Percentiles rank a stretch among this genome's conserved stretches.
Evolutionary conservation across 495 filamentous ascomycete genomes (phyloP).

Genomic region (Talaromyces nanjingensis): DNA sequence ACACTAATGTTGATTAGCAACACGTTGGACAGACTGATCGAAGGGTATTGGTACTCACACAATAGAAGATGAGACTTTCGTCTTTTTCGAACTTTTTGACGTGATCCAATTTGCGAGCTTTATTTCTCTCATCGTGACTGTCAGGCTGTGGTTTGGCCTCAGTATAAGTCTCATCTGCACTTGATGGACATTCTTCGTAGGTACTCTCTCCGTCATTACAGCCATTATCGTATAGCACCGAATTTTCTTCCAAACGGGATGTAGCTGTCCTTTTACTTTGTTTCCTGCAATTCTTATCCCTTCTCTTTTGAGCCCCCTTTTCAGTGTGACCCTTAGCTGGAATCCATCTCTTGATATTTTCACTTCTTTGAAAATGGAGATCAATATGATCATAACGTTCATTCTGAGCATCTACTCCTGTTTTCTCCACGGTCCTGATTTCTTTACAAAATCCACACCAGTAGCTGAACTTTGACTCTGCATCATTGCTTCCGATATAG

Average conservation of each 20-base stretch:
- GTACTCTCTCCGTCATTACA: background rate
- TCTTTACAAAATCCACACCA: conserved; percentile 85
- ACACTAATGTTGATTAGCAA: background rate
- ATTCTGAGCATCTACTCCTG: conserved; percentile 55
- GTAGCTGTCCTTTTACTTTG: background rate
- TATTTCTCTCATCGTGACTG: background rate
- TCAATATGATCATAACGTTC: conserved; percentile 87
- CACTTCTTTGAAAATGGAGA: conserved; percentile 55
- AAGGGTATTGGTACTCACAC: background rate
- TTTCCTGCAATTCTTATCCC: background rate
- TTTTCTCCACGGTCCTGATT: conserved; percentile 48
- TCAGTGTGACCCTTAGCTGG: conserved; percentile 16
- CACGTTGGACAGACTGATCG: too few relatives aligned
- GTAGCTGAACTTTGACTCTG: conserved; percentile 48
- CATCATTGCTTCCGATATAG: conserved; percentile 60
- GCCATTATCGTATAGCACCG: background rate
- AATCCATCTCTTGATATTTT: conserved; percentile 44
- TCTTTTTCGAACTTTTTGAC: background rate
- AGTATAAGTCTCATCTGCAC: background rate
- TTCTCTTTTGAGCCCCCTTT: background rate
- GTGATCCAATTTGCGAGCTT: background rate
- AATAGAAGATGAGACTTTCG: background rate
- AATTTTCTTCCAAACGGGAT: background rate
- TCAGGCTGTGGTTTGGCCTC: background rate
- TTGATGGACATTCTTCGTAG: background rate